Percentiles rank a stretch among this genome's conserved stretches.
These are phyloP conservation scores for Fusarium nematophilum DNA, from an alignment of 2,329 filamentous ascomycete species.

Conservation along the genomic window DNA sequence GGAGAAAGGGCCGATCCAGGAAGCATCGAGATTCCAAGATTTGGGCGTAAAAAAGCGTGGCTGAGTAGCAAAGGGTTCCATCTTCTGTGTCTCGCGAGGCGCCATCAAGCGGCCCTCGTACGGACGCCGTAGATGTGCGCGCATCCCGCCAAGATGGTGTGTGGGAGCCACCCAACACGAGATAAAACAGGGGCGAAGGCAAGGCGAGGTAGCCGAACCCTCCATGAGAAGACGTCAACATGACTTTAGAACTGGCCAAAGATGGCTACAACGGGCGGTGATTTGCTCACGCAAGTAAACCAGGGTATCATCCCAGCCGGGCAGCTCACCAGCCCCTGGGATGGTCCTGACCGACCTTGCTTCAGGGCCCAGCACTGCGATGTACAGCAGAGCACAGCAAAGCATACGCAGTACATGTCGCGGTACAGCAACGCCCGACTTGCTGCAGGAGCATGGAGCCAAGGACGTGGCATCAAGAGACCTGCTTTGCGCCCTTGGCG, in stretches of 20 bases:
- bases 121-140: background rate
- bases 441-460: constrained; percentile 28
- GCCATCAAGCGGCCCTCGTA: constrained; percentile 2
- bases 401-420: too few relatives aligned
- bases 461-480: constrained; percentile 32
- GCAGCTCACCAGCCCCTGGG: constrained; percentile 17
- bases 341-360: constrained; percentile 3
- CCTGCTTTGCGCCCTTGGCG: constrained; percentile 13
- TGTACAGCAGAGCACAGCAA: constrained; percentile 2
- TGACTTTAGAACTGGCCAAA: constrained; percentile 23
- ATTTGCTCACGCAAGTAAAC: constrained; percentile 5
- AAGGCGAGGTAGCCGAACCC: constrained; percentile 19
- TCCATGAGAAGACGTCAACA: constrained; percentile 28
- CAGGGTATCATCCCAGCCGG: constrained; percentile 7
- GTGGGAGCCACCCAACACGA: constrained; percentile 49
- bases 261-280: constrained; percentile 4
- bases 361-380: constrained; percentile 7
- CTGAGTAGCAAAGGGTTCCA: constrained; percentile 15
- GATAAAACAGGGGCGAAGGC: constrained; percentile 33
- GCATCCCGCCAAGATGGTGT: constrained; percentile 42
- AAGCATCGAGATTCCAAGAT: constrained; percentile 33
- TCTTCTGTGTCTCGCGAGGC: too few relatives aligned
- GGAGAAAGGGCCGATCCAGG: constrained; percentile 30
- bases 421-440: constrained; percentile 12
- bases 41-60: constrained; percentile 23